phyloP scores from a whole-genome alignment of 768 basidiomycete genomes.

The Pholiota molesta region DNA sequence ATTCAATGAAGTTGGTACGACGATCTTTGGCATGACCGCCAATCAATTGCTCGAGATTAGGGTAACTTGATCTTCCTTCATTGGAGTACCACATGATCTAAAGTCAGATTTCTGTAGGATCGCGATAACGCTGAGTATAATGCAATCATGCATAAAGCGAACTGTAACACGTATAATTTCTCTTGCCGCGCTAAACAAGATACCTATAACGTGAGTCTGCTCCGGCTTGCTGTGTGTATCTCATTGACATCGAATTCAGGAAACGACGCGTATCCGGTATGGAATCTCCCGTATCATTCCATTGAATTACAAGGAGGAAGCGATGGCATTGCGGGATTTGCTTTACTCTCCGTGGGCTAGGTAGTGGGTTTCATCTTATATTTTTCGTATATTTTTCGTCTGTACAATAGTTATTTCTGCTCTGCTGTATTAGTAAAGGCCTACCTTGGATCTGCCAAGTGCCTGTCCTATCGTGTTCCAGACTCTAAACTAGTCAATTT shows the following conservation, averaged over 20 bases:
- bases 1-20: conserved; percentile 89
- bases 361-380: conserved; percentile 15
- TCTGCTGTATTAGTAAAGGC: not conserved
- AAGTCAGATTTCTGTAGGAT: conserved; percentile 10
- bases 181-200: conserved; percentile 87
- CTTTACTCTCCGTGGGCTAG: conserved; percentile 65
- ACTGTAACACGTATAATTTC: conserved; percentile 79
- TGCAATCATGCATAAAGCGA: conserved; percentile 60
- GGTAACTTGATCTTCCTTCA: conserved; percentile 37
- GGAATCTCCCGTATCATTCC: conserved; percentile 69
- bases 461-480: not conserved
- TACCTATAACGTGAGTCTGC: conserved; percentile 71
- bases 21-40: conserved; percentile 77
- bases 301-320: conserved; percentile 74
- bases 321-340: conserved; percentile 56
- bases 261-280: conserved; percentile 81
- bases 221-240: not conserved
- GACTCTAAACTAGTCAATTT: not conserved
- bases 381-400: not conserved
- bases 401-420: not conserved
- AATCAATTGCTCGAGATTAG: conserved; percentile 77
- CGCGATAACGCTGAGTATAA: conserved; percentile 45
- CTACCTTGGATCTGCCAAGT: not conserved
- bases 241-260: conserved; percentile 44
- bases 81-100: not conserved